These are phyloP conservation scores for Gryganskiella cystojenkinii DNA, from an alignment of 192 early-diverging fungal genomes.

Conservation along the genomic window DNA sequence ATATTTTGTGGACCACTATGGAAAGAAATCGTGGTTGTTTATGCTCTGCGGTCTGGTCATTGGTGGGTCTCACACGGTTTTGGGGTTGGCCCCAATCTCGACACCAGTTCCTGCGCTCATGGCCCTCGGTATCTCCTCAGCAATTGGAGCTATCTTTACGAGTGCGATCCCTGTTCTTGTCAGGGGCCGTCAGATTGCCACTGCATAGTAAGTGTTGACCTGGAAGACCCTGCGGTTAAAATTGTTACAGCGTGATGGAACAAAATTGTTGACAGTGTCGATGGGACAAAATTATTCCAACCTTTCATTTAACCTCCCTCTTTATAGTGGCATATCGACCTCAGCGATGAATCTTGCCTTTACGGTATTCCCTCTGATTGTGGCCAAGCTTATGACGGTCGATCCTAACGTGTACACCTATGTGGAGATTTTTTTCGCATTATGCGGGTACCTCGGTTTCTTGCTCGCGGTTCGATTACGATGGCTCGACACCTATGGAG, in stretches of 20 bases:
- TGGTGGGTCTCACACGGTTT: slow-evolving; percentile 59
- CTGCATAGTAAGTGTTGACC: slow-evolving; percentile 44
- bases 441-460: slow-evolving; percentile 38
- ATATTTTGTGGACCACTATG: slow-evolving; percentile 66
- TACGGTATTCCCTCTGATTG: slow-evolving; percentile 43
- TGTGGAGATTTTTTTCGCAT: slow-evolving; percentile 47
- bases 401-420: slow-evolving; percentile 32
- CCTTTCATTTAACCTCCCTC: not conserved
- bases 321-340: slow-evolving; percentile 31
- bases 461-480: slow-evolving; percentile 30
- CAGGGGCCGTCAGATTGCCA: slow-evolving; percentile 54
- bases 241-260: too few species aligned
- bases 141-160: slow-evolving; percentile 72
- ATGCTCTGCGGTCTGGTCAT: slow-evolving; percentile 66
- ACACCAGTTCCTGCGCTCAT: slow-evolving; percentile 65
- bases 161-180: slow-evolving; percentile 70
- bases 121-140: slow-evolving; percentile 66
- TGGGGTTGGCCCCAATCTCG: slow-evolving; percentile 60
- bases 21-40: slow-evolving; percentile 61
- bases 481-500: slow-evolving; percentile 26
- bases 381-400: slow-evolving; percentile 40
- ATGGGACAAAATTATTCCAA: not conserved
- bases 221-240: too few species aligned
- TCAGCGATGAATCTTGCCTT: slow-evolving; percentile 52
- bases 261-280: too few species aligned